phyloP scores from a whole-genome alignment of 345 rosid genomes.

The Gossypium thurberi region DNA sequence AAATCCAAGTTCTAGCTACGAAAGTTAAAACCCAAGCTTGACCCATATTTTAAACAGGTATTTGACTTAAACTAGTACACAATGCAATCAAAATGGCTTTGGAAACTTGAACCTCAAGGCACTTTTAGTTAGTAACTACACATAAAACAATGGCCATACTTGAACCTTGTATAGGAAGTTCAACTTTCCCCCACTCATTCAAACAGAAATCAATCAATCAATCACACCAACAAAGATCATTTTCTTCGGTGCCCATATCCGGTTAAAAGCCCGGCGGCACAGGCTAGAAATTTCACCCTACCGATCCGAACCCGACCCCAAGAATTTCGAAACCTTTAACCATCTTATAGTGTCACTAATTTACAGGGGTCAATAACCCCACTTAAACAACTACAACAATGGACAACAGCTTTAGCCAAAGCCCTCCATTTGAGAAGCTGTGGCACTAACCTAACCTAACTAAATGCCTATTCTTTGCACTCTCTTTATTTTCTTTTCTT shows the following conservation, averaged over 20 bases:
- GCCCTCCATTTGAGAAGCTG: slow-evolving; percentile 9
- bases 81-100: too few relatives aligned
- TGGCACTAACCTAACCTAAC: slow-evolving; percentile 9
- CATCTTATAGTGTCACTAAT: not conserved
- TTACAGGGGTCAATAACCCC: slow-evolving; percentile 5
- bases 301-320: not conserved
- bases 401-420: slow-evolving; percentile 6
- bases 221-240: slow-evolving; percentile 12
- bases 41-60: too few relatives aligned
- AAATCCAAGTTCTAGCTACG: too few relatives aligned
- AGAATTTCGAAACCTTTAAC: not conserved
- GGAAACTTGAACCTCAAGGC: not conserved
- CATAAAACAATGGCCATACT: slow-evolving; percentile 3
- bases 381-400: not conserved
- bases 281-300: not conserved
- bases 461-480: slow-evolving; percentile 6
- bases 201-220: not conserved
- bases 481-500: not conserved
- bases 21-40: too few relatives aligned
- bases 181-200: not conserved
- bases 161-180: slow-evolving; percentile 3
- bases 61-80: too few relatives aligned
- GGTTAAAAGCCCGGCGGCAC: slow-evolving; percentile 28
- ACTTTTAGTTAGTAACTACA: slow-evolving; percentile 3
- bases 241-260: slow-evolving; percentile 28